phyloP scores from a whole-genome alignment of 208 protist genomes.

The Trypanosoma rangeli region DNA sequence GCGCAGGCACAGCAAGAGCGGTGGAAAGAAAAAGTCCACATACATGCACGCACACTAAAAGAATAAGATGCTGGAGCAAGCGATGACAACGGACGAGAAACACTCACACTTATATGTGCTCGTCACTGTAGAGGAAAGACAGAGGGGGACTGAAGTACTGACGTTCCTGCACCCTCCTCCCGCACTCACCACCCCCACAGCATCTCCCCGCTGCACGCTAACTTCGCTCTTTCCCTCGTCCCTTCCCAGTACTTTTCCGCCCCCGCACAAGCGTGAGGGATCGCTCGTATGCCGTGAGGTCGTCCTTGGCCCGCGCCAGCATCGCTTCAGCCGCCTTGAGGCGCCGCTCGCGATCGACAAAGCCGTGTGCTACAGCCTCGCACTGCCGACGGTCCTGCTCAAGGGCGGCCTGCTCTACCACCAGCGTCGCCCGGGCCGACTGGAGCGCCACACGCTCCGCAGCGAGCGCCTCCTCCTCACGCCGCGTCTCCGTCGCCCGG shows the following conservation, averaged over 20 bases:
- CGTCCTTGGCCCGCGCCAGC: conserved; percentile 7
- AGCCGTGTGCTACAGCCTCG: not conserved
- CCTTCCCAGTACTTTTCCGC: not conserved
- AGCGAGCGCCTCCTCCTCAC: conserved; percentile 5
- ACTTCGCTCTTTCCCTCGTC: not conserved
- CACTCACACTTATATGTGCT: too few relatives aligned
- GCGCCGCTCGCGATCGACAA: conserved; percentile 7
- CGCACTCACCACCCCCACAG: too few relatives aligned
- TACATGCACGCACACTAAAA: not conserved
- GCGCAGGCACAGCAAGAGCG: not conserved
- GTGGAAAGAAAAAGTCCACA: not conserved
- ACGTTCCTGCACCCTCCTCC: too few relatives aligned
- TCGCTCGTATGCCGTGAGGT: conserved; percentile 6
- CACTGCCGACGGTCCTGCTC: conserved; percentile 7
- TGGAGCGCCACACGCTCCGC: not conserved
- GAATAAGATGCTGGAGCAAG: not conserved
- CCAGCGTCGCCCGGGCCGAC: conserved; percentile 4
- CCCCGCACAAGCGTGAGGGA: not conserved
- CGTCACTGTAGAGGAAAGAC: too few relatives aligned
- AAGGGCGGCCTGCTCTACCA: not conserved
- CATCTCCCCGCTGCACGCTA: not conserved
- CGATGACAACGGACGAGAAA: too few relatives aligned
- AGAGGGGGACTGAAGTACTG: too few relatives aligned
- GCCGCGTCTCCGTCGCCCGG: not conserved
- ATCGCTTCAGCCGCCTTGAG: conserved; percentile 4